A percentile compares a stretch with the other conserved stretches of the same genome.
These are phyloP conservation scores for Apiospora phragmitis DNA, from an alignment of 2,329 filamentous ascomycete genomes.

Conservation along the genomic window DNA sequence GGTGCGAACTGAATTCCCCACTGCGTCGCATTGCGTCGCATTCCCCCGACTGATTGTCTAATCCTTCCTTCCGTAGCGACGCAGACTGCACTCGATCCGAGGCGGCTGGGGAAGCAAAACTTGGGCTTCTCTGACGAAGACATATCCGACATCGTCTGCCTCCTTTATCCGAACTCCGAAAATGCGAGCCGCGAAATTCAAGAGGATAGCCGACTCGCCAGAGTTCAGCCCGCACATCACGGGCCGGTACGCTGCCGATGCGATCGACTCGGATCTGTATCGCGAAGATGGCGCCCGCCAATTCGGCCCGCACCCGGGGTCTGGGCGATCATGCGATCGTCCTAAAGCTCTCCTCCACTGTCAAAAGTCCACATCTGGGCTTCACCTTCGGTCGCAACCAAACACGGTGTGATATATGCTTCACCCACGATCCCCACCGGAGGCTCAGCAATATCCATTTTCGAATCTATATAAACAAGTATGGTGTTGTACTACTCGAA, in stretches of 20 bases:
- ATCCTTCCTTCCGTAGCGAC: constrained; percentile 54
- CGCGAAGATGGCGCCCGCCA: constrained; percentile 50
- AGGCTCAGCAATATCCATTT: constrained; percentile 95
- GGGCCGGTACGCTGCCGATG: constrained; percentile 48
- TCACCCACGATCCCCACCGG: constrained; percentile 65
- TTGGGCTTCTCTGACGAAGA: constrained; percentile 82
- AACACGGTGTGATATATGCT: constrained; percentile 69
- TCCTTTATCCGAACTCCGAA: constrained; percentile 77
- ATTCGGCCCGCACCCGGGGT: constrained; percentile 52
- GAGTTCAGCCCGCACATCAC: constrained; percentile 51
- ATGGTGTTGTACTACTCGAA: constrained; percentile 86
- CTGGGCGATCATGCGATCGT: constrained; percentile 69
- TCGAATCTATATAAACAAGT: constrained; percentile 85
- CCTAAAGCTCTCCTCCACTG: constrained; percentile 72
- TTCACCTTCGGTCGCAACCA: constrained; percentile 85
- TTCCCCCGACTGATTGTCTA: background rate
- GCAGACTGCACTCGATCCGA: constrained; percentile 78
- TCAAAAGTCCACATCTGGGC: constrained; percentile 69
- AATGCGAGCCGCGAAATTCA: constrained; percentile 71
- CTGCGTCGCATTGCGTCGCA: background rate
- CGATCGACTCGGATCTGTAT: constrained; percentile 52
- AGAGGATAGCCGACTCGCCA: constrained; percentile 41
- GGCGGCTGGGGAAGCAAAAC: constrained; percentile 75
- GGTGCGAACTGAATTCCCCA: background rate
- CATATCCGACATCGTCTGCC: constrained; percentile 84